Evolutionary conservation across 345 rosid genomes (phyloP).

Genomic region (Nasturtium officinale): DNA sequence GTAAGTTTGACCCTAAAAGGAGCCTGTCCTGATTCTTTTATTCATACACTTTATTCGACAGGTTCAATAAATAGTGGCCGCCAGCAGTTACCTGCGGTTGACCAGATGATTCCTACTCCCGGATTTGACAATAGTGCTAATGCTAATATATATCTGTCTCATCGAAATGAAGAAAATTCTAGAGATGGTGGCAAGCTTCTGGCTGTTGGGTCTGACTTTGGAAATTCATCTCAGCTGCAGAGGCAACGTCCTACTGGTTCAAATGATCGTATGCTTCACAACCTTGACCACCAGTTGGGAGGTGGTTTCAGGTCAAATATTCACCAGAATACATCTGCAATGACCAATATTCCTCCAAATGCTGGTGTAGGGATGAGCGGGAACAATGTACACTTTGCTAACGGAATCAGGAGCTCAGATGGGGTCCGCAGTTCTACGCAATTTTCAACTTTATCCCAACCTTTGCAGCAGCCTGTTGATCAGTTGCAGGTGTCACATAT

Average conservation of each 20-base stretch:
- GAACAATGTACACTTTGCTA: slow-evolving; percentile 51
- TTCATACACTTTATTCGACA: slow-evolving; percentile 38
- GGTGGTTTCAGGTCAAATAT: slow-evolving; percentile 65
- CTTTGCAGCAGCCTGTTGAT: slow-evolving; percentile 71
- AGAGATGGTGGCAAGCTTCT: slow-evolving; percentile 63
- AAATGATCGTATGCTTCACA: slow-evolving; percentile 64
- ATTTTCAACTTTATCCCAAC: slow-evolving; percentile 62
- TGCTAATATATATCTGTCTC: slow-evolving; percentile 52
- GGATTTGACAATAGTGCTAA: slow-evolving; percentile 55
- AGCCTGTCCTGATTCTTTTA: neutral
- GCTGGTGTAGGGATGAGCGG: slow-evolving; percentile 68
- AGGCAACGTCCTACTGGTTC: slow-evolving; percentile 64
- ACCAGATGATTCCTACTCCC: slow-evolving; percentile 98
- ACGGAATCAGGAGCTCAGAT: slow-evolving; percentile 26
- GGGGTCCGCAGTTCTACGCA: slow-evolving; percentile 42
- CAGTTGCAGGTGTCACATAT: slow-evolving; percentile 63
- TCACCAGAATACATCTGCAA: slow-evolving; percentile 70
- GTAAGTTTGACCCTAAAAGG: slow-evolving; percentile 26
- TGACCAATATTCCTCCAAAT: slow-evolving; percentile 63
- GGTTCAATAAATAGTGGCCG: slow-evolving; percentile 67
- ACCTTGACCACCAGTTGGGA: slow-evolving; percentile 71
- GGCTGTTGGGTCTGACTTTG: slow-evolving; percentile 63
- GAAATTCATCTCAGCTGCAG: slow-evolving; percentile 57
- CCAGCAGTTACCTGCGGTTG: slow-evolving; percentile 63
- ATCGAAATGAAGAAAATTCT: slow-evolving; percentile 59